Evolutionary conservation across 1,284 basidiomycete species (phyloP), one percentile per base, ranked within the genome.

Genomic region (Marasmius tenuissimus): DNA sequence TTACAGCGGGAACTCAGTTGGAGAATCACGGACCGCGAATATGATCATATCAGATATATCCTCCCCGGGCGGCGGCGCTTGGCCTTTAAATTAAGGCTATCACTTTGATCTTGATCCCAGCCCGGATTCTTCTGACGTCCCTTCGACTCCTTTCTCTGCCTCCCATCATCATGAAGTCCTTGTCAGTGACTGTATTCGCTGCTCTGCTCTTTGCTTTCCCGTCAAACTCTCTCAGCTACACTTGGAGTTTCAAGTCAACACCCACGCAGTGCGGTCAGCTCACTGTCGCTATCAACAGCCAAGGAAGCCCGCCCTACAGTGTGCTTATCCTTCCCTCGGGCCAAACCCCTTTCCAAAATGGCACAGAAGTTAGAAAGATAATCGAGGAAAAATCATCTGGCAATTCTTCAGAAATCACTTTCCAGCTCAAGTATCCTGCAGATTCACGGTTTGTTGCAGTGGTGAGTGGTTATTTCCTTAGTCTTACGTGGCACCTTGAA

Each of bases 391-490:
- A 78, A 6, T 91, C 91, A 67, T 66, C 76, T 37, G 79, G 72
- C 27, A 66, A 72, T 50, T 71, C 74, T 0, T 75, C 77, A 0
- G 74, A 78, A 33, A 67, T 84, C 39, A 80, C 72, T 45, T 88
- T 92, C 71, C 75, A 82, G 69, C 78, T 93, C 57, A 81, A 80
- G 33, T 93, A 83, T 69, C 91, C 91, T 0, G 78, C 75, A 53
- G 79, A 84, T 68, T 88, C 89, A 1, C 84, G 87, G 67, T 87
- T 93, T 63, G 87, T 93, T 22, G 85, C 86, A 1, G 87, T 92
- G 69, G 91, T 92, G 69, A 75, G 89, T 85, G 18, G 50, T 20
- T 58, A 60, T 50, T 55, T 58, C 53, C 6, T 38, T 35, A 16
- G 34, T 0, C 20, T 37, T n/a, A 1, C 35, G 27, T 27, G 27